phyloP scores from a whole-genome alignment of 257 asterid genomes.

The Oldenlandia corymbosa region DNA sequence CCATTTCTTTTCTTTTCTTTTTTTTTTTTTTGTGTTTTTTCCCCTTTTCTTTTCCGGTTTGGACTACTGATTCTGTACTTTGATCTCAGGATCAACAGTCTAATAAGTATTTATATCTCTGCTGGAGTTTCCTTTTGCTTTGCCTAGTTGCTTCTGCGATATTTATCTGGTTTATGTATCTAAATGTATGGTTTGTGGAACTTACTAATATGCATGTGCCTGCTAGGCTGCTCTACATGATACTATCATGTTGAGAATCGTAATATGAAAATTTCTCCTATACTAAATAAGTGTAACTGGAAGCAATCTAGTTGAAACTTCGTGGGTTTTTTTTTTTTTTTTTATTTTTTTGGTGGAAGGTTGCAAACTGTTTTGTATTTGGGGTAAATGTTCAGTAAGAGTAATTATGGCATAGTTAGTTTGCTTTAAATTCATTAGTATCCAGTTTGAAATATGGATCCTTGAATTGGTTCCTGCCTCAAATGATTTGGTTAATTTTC shows the following conservation, averaged over 20 bases:
- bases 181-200: background rate
- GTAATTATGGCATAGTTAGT: background rate
- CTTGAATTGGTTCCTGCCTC: too few species aligned
- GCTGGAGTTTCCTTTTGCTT: background rate
- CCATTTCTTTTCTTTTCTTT: background rate
- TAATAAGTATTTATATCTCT: background rate
- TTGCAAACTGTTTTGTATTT: too few species aligned
- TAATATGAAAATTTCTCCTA: background rate
- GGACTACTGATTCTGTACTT: background rate
- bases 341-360: too few species aligned
- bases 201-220: background rate
- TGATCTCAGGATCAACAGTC: background rate
- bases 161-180: background rate
- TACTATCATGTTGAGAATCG: background rate
- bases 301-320: conserved; percentile 1
- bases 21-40: too few species aligned
- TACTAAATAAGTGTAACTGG: background rate
- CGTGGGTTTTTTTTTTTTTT: too few species aligned
- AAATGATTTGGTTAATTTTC: too few species aligned
- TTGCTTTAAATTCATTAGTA: background rate
- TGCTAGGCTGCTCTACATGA: too few species aligned
- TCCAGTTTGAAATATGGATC: too few species aligned
- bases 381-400: background rate
- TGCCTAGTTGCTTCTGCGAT: background rate
- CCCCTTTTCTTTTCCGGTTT: too few species aligned